phyloP scores from a whole-genome alignment of 2,329 filamentous ascomycete genomes.

The Akanthomyces uredinophilus region DNA sequence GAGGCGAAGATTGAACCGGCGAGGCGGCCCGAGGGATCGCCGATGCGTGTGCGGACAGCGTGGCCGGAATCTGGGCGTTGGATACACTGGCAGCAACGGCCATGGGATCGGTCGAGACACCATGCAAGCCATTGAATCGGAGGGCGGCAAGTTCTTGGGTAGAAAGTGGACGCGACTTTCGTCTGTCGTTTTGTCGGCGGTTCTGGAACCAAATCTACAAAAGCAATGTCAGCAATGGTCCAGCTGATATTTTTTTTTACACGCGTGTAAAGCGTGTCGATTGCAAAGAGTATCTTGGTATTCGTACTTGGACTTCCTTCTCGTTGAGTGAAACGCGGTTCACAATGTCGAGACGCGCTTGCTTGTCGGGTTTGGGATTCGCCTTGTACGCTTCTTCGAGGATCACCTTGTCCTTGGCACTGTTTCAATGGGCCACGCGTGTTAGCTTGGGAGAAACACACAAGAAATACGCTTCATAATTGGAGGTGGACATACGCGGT shows the following conservation, averaged over 20 bases:
- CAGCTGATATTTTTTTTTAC: background rate
- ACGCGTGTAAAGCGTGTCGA: background rate
- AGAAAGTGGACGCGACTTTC: conserved; percentile 79
- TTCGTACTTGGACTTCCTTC: conserved; percentile 88
- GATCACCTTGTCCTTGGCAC: conserved; percentile 81
- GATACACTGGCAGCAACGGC: conserved; percentile 24
- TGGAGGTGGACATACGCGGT: conserved; percentile 49
- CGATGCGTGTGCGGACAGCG: conserved; percentile 23
- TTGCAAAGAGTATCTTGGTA: background rate
- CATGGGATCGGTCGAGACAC: conserved; percentile 43
- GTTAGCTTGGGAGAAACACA: conserved; percentile 13
- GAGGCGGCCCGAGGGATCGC: conserved; percentile 13
- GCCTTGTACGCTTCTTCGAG: conserved; percentile 79
- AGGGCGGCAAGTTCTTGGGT: conserved; percentile 67
- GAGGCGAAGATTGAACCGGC: background rate
- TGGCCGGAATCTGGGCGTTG: conserved; percentile 22
- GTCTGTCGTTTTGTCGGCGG: conserved; percentile 83
- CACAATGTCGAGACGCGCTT: conserved; percentile 77
- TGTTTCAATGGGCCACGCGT: conserved; percentile 30
- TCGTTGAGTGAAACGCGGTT: conserved; percentile 82
- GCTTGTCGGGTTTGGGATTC: conserved; percentile 89
- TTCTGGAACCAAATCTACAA: conserved; percentile 98
- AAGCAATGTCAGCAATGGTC: conserved; percentile 2
- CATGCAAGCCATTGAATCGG: conserved; percentile 49
- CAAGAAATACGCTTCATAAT: background rate